Evolutionary conservation across 1,284 basidiomycete species (phyloP), one percentile per base, ranked within the genome.

Genomic region (Ustilago xerochloae): DNA sequence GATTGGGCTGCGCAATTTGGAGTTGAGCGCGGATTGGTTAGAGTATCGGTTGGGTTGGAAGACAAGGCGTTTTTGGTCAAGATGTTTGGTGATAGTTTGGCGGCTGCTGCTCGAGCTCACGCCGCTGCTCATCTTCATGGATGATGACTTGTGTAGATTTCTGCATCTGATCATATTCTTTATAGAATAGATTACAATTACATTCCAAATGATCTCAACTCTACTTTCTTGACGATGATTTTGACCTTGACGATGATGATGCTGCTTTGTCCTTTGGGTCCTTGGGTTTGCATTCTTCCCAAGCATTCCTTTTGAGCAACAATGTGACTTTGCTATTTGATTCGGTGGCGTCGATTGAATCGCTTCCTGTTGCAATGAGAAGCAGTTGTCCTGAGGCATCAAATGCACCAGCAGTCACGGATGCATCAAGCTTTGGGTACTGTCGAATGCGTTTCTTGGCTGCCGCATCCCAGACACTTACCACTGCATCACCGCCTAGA

Each of bases 391-490:
- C 82, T 20, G 76, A 64, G 3, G 66, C 41, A 41, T 77, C 79
- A 50, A 83, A 77, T 12, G 66, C 50, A 1, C 63, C 79, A 0
- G 78, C 74, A 18, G 70, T 79, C n/a, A 84, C 51, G 22, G 79
- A 53, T 1, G 68, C 56, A 4, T 60, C 41, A 7, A 78, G 46
- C 20, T 63, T 66, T 2, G 74, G 55, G 93, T 97, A 87, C 95
- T 98, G 79, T 36, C 93, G 90, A 69, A 98, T 87, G 12, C 97
- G 90, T 85, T 99, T 99, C 87, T 97, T 98, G 47, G 95, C 92
- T 69, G 91, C 91, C 84, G 97, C 93, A 84, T 99, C 97, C 96
- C 96, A 99, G 65, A 98, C 90, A 0, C 93, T 93, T 38, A 96
- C 91, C 5, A 92, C 91, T 1, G 90, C 91, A 85, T 98, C 95